Evolutionary conservation across 2,329 filamentous ascomycete species (phyloP).

Genomic region (Aspergillus melleus): DNA sequence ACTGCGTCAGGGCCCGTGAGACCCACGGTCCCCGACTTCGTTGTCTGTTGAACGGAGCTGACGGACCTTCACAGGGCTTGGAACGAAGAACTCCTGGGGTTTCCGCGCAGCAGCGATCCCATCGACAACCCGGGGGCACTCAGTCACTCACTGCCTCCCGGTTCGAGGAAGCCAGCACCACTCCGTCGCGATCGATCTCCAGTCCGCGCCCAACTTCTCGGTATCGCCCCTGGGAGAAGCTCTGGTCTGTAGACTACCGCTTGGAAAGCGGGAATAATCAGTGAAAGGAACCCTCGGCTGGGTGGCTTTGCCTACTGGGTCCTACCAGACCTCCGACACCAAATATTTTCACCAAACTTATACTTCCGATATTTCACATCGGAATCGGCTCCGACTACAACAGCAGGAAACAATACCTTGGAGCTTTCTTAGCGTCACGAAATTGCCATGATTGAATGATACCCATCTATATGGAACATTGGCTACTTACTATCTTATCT

Average conservation of each 20-base stretch:
- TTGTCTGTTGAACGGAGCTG: conserved; percentile 20
- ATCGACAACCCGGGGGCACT: conserved; percentile 3
- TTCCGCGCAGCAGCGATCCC: not conserved
- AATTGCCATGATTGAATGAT: conserved; percentile 18
- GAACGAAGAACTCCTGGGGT: conserved; percentile 12
- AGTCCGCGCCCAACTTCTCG: conserved; percentile 22
- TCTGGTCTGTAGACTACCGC: conserved; percentile 47
- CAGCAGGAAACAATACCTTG: not conserved
- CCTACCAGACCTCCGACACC: not conserved
- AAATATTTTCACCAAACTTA: not conserved
- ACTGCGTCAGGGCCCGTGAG: conserved; percentile 46
- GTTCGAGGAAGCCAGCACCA: conserved; percentile 10
- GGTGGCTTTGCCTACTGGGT: not conserved
- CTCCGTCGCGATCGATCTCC: conserved; percentile 29
- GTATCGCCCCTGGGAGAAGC: conserved; percentile 42
- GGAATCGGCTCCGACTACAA: not conserved
- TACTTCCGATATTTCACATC: not conserved
- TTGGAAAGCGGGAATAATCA: conserved; percentile 27
- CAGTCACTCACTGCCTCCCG: conserved; percentile 20
- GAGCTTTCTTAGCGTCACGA: conserved; percentile 3
- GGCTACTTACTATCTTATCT: not conserved
- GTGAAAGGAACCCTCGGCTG: not conserved
- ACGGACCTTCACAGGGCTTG: conserved; percentile 23
- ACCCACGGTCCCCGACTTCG: conserved; percentile 11
- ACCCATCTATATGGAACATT: conserved; percentile 16